Conservation (phyloP, 2,329 filamentous ascomycete genomes). For the Claviceps sp. region DNA sequence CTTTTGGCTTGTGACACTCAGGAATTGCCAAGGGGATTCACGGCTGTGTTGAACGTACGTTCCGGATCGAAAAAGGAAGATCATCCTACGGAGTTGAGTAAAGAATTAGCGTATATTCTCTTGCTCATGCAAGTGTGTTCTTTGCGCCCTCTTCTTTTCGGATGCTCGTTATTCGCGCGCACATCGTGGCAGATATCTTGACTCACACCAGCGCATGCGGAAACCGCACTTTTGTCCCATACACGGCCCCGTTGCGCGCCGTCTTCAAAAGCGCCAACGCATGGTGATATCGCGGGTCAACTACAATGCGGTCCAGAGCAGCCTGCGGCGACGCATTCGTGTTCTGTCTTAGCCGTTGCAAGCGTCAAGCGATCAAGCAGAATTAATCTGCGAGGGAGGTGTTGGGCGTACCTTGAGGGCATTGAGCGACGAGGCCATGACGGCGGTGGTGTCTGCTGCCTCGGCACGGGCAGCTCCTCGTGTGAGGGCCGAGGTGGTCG, state of each 20-base stretch:
- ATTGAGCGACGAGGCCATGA: background rate
- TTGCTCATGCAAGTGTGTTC: background rate
- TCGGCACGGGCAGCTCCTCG: background rate
- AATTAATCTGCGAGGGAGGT: too few relatives aligned
- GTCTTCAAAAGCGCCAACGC: constrained; percentile 77
- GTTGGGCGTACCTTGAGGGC: background rate
- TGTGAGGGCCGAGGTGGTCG: too few relatives aligned
- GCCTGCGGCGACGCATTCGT: constrained; percentile 9
- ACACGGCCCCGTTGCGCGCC: constrained; percentile 91
- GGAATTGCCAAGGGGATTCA: background rate
- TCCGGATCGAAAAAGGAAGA: constrained; percentile 88
- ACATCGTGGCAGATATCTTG: constrained; percentile 5
- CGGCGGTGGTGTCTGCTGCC: background rate
- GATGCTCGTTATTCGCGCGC: too few relatives aligned
- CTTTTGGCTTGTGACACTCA: background rate
- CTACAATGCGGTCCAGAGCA: constrained; percentile 59
- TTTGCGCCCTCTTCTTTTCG: background rate
- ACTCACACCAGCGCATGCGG: constrained; percentile 79
- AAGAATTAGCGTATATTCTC: background rate
- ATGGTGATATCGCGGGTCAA: constrained; percentile 77
- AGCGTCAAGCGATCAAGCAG: too few relatives aligned
- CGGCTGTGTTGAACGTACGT: constrained; percentile 39
- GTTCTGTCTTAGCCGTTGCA: too few relatives aligned
- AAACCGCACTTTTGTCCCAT: constrained; percentile 95
- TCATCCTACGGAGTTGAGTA: constrained; percentile 50